Percentiles rank a stretch among this genome's conserved stretches.
Evolutionary conservation across 768 basidiomycete genomes (phyloP).

Genomic region (Pilatotrama ljubarskyi): DNA sequence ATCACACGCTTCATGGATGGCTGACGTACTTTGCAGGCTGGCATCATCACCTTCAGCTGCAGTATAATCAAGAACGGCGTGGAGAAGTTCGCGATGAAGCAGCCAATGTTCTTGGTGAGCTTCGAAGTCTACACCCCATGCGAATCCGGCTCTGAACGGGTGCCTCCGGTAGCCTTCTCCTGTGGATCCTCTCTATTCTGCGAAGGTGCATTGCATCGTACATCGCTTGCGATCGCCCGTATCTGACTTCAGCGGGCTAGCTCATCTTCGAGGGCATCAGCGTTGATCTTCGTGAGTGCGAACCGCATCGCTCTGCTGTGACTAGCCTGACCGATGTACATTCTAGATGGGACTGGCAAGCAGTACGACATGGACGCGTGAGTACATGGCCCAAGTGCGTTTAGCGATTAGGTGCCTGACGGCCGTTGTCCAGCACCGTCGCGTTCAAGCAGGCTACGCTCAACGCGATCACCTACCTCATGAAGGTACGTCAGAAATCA

Average conservation of each 20-base stretch:
- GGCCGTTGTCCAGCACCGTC: conserved; percentile 48
- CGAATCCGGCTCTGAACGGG: neutral
- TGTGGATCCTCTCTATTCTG: conserved; percentile 70
- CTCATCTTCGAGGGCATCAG: conserved; percentile 76
- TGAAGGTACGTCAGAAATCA: conserved; percentile 45
- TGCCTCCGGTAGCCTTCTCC: conserved; percentile 56
- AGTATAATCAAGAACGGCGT: conserved; percentile 75
- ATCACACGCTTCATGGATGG: neutral
- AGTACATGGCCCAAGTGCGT: neutral
- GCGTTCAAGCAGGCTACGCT: conserved; percentile 81
- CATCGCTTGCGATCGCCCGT: neutral
- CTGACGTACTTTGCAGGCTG: conserved; percentile 43
- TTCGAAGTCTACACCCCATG: neutral
- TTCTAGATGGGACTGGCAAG: conserved; percentile 65
- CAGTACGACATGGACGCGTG: conserved; percentile 82
- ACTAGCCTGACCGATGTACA: neutral
- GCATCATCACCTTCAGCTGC: conserved; percentile 69
- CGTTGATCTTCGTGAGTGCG: conserved; percentile 61
- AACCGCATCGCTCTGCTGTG: neutral
- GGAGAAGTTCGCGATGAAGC: conserved; percentile 70
- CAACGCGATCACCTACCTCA: conserved; percentile 72
- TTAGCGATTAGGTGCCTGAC: neutral
- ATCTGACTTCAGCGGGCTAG: conserved; percentile 31
- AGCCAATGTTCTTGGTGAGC: conserved; percentile 71
- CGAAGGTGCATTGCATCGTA: conserved; percentile 45